Evolutionary conservation across 2,329 filamentous ascomycete genomes (phyloP), one percentile per base, ranked within the genome.

Genomic region (Microcyclospora tardicrescens): DNA sequence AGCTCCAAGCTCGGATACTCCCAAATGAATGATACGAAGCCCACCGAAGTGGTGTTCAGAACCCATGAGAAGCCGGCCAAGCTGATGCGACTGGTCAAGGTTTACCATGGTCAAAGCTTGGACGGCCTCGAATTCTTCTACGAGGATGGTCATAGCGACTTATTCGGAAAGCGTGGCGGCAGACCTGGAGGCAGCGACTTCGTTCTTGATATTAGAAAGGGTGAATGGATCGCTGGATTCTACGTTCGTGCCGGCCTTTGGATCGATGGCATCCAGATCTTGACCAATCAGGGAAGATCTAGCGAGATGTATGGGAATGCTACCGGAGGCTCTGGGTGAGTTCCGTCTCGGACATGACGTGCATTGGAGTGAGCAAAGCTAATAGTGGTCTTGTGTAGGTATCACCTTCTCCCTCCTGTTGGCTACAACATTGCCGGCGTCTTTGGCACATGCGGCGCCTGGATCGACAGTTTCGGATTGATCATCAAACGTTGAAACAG

Each of bases 61-160:
- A 80, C 79, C 53, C 73, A 78, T 11, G 71, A 74, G 30, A 73
- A 50, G 41, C 44, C 47, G 3, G 36, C 48, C 27, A 81, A 86
- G 45, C 71, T 94, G 24, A 67, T 96, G 45, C 79, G 77, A 1
- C 75, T 75, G 5, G 72, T 95, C 40, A 73, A 77, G 43, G 69
- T 93, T 11, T 93, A 86, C 54, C 79, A 85, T 51, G 85, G 83
- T 2, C 66, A 69, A 42, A 80, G 80, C 3, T 56, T 96, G 10
- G 81, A 93, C 57, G 91, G 91, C 0, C 61, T 98, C 14, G 89
- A 96, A 58, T 96, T 98, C 60, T 70, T 83, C 42, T 96, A 94
- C 55, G 89, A 96, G 53, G 86, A 96, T 58, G 72, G 75, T 12
- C 81, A 83, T 1, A 81, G 71, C 39, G 85, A 95, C 56, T 60